A percentile compares a stretch with the other conserved stretches of the same genome.
Conservation (phyloP, 441 rosid genomes). For the Mallotus japonicus region DNA sequence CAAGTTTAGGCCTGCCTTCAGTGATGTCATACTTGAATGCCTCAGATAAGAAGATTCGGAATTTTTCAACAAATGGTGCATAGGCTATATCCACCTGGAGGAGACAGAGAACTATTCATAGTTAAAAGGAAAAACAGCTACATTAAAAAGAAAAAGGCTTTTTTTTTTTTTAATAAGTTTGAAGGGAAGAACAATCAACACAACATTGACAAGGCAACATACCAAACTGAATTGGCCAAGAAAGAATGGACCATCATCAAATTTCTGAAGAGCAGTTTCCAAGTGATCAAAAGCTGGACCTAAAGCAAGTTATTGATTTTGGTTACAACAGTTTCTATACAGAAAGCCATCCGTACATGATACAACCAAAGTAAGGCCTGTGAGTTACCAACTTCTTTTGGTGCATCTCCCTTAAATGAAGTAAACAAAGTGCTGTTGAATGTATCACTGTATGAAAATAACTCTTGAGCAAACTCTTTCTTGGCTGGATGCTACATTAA, state of each 20-base stretch:
- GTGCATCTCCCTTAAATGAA: constrained; percentile 61
- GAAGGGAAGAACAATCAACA: too few species aligned
- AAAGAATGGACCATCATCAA: constrained; percentile 84
- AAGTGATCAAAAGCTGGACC: constrained; percentile 70
- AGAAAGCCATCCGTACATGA: background rate
- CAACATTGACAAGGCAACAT: constrained; percentile 13
- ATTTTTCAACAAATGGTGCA: constrained; percentile 65
- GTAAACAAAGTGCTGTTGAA: constrained; percentile 37
- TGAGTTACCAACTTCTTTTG: constrained; percentile 53
- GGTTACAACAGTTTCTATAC: constrained; percentile 2
- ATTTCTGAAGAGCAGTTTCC: constrained; percentile 64
- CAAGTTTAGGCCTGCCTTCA: constrained; percentile 70
- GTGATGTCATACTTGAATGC: constrained; percentile 54
- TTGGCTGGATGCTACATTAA: constrained; percentile 66
- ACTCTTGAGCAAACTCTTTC: constrained; percentile 62
- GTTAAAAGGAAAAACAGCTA: too few species aligned
- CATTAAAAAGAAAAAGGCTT: too few species aligned
- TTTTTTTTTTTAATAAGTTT: too few species aligned
- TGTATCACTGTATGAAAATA: constrained; percentile 51
- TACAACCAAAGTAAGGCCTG: background rate
- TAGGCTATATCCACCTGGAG: constrained; percentile 76
- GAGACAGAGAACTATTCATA: background rate
- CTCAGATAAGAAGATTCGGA: constrained; percentile 48
- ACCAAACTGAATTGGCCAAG: constrained; percentile 80
- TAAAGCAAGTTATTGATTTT: constrained; percentile 23